Evolutionary conservation across 148 eudicot genomes (phyloP), one percentile per base, ranked within the genome.

Genomic region (Euryodendron excelsum): DNA sequence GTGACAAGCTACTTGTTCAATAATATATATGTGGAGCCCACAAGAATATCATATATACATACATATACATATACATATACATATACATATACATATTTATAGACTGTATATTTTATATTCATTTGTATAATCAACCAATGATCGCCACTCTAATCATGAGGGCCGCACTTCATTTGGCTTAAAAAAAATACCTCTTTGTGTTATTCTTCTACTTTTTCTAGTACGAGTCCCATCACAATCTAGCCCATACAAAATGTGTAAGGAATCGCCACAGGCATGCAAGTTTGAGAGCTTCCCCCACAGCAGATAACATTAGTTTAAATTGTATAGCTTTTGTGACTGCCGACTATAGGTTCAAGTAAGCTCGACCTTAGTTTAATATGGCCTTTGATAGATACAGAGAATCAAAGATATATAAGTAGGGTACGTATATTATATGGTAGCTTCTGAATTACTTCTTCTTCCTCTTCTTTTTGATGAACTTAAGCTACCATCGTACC

Each of bases 391-490:
- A 39, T 68, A 9, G 3, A 66, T 27, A 21, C 3, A 66, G 28
- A 66, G 71, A 66, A 34, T 36, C 71, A 66, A 64, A 33, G 69
- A 31, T 64, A 64, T 64, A 64, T 31, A 34, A 41, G 44, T 64
- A 64, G 69, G 65, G 65, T 28, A 28, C n/a, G n/a, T n/a, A n/a
- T n/a, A n/a, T n/a, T n/a, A n/a, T n/a, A n/a, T n/a, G n/a, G n/a
- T n/a, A n/a, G n/a, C n/a, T n/a, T n/a, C n/a, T n/a, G n/a, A n/a
- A n/a, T n/a, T n/a, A n/a, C n/a, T n/a, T n/a, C n/a, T n/a, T n/a
- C n/a, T n/a, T n/a, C n/a, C n/a, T n/a, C n/a, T n/a, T n/a, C n/a
- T 61, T 41, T 41, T 1, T 5, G 45, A 9, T 41, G 44, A 39
- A 39, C 5, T 39, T 39, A 14, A 20, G 4, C 71, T 37, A 18